Conservation (phyloP, 805 yeast genomes). For the Candida xiaguanensis region DNA sequence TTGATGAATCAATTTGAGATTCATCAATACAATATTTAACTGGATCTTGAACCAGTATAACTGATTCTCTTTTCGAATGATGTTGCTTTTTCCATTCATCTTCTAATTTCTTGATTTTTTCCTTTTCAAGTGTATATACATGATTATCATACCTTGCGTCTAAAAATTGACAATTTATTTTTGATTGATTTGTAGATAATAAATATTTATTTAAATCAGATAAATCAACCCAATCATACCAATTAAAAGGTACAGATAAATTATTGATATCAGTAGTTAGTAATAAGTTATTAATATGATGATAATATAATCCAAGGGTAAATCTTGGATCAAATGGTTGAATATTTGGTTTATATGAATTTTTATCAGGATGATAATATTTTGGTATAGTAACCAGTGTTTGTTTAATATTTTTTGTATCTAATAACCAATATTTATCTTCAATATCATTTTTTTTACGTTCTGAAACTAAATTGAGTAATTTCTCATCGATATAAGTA, state of each 20-base stretch:
- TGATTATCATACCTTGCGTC: slow-evolving; percentile 27
- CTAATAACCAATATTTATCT: slow-evolving; percentile 21
- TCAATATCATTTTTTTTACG: slow-evolving; percentile 20
- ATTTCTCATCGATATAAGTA: slow-evolving; percentile 12
- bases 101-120: slow-evolving; percentile 9
- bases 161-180: slow-evolving; percentile 41
- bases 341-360: slow-evolving; percentile 15
- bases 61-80: slow-evolving; percentile 9
- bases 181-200: slow-evolving; percentile 18
- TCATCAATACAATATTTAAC: slow-evolving; percentile 7
- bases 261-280: slow-evolving; percentile 6
- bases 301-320: slow-evolving; percentile 22
- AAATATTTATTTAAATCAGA: slow-evolving; percentile 34
- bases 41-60: slow-evolving; percentile 8
- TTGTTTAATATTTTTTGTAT: slow-evolving; percentile 12
- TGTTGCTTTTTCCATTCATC: slow-evolving; percentile 10
- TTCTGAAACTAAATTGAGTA: slow-evolving; percentile 14
- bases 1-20: slow-evolving; percentile 12
- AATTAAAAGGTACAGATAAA: slow-evolving; percentile 40
- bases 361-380: slow-evolving; percentile 6
- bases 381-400: slow-evolving; percentile 13
- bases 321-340: slow-evolving; percentile 32
- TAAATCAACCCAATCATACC: slow-evolving; percentile 56
- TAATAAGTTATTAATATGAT: slow-evolving; percentile 10
- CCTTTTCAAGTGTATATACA: slow-evolving; percentile 5